Percentiles rank a stretch among this genome's conserved stretches.
phyloP scores from a whole-genome alignment of 208 protist genomes.

The Leishmania arabica region DNA sequence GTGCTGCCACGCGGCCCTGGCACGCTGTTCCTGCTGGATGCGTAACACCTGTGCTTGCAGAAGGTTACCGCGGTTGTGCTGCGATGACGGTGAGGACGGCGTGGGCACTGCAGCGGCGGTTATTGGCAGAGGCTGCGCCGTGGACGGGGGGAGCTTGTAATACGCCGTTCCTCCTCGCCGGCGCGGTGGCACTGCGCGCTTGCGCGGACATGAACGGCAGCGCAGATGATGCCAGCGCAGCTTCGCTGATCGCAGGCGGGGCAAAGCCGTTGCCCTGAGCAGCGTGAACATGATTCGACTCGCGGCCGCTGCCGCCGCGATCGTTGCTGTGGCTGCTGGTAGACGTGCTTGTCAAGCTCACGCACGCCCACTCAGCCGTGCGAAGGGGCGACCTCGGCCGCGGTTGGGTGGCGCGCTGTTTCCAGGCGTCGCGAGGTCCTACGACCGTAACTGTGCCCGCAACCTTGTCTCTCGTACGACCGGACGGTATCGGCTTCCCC shows the following conservation, averaged over 20 bases:
- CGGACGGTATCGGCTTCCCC: background rate
- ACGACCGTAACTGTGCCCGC: background rate
- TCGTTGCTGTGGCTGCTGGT: slow-evolving; percentile 19
- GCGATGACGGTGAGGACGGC: slow-evolving; percentile 2
- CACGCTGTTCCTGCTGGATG: slow-evolving; percentile 10
- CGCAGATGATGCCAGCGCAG: slow-evolving; percentile 2
- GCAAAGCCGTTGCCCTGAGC: background rate
- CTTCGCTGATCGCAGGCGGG: background rate
- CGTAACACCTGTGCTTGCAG: slow-evolving; percentile 9
- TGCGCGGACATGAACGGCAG: slow-evolving; percentile 1
- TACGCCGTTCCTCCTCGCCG: background rate
- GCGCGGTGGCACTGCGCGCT: no score
- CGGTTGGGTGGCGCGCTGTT: background rate
- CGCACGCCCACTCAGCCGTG: slow-evolving; percentile 3
- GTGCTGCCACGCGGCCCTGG: no score
- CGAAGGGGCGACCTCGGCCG: background rate
- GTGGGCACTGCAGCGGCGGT: background rate
- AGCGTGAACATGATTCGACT: background rate
- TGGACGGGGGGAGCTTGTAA: background rate
- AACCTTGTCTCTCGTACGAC: background rate
- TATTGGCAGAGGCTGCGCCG: background rate
- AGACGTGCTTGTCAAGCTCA: slow-evolving; percentile 28
- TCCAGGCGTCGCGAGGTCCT: no score
- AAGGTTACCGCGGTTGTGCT: background rate
- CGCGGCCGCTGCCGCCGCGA: background rate